phyloP scores from a whole-genome alignment of 495 filamentous ascomycete genomes.

The Podospora anserina region DNA sequence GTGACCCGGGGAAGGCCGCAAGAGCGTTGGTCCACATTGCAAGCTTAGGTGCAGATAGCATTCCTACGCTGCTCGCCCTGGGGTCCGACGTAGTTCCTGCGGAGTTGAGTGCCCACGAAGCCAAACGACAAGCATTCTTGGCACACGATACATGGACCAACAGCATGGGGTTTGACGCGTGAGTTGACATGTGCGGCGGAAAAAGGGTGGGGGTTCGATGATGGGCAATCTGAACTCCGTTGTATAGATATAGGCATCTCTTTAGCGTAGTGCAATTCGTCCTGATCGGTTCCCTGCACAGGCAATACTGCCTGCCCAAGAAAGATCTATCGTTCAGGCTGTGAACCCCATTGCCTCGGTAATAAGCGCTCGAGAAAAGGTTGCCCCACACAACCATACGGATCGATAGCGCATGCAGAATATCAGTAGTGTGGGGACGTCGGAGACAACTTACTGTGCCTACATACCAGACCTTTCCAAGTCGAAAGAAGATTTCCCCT shows the following conservation, averaged over 20 bases:
- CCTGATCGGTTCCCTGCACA: no score
- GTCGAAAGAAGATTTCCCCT: no score
- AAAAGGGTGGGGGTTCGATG: background rate
- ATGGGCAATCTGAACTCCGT: no score
- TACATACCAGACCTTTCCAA: no score
- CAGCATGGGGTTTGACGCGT: background rate
- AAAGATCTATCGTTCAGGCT: no score
- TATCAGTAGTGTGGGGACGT: background rate
- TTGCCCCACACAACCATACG: background rate
- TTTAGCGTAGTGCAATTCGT: no score
- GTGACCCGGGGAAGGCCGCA: background rate
- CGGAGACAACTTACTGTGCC: background rate
- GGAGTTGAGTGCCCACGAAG: background rate
- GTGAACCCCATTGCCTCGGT: background rate
- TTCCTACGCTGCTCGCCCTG: background rate
- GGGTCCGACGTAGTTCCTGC: background rate
- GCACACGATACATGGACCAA: background rate
- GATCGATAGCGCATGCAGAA: background rate
- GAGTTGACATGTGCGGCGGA: background rate
- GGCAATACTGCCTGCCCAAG: no score
- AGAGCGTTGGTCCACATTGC: background rate
- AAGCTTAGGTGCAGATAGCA: background rate
- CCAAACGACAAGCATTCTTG: background rate
- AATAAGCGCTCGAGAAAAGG: background rate
- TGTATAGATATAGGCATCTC: no score